phyloP scores from a whole-genome alignment of 495 filamentous ascomycete species.

The Parachaetomium inaequale region DNA sequence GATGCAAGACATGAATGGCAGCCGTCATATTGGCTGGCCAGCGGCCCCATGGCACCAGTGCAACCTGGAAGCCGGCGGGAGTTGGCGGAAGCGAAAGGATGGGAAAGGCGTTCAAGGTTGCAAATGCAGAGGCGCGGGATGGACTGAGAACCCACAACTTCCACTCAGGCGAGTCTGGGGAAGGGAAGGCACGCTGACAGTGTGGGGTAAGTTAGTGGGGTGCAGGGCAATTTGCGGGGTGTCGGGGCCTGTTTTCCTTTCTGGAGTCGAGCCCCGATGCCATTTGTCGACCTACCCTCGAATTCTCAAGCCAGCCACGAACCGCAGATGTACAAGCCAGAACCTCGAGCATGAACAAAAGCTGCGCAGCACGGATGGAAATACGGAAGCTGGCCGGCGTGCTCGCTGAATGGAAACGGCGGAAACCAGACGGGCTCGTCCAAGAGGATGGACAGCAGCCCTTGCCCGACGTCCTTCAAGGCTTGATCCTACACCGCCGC shows the following conservation, averaged over 20 bases:
- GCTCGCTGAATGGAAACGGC: no score
- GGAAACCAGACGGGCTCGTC: no score
- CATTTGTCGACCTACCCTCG: constrained; percentile 11
- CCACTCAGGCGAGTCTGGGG: neutral
- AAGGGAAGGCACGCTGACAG: neutral
- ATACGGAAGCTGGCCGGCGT: no score
- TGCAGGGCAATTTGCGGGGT: constrained; percentile 9
- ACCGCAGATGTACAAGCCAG: no score
- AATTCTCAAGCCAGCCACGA: no score
- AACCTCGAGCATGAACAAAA: no score
- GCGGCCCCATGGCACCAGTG: neutral
- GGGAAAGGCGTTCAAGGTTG: neutral
- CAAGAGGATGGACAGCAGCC: no score
- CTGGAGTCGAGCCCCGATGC: neutral
- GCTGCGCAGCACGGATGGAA: no score
- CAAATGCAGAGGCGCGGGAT: neutral
- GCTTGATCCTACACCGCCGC: no score
- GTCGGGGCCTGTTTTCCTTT: constrained; percentile 5
- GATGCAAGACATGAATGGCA: neutral
- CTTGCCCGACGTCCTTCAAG: no score
- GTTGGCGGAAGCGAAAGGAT: neutral
- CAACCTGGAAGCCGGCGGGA: neutral
- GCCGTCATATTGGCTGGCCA: neutral
- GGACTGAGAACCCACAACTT: neutral
- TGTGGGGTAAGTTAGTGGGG: neutral